These are phyloP conservation scores for Penicillium sp. DNA, from an alignment of 2,329 filamentous ascomycete genomes.

Conservation along the genomic window DNA sequence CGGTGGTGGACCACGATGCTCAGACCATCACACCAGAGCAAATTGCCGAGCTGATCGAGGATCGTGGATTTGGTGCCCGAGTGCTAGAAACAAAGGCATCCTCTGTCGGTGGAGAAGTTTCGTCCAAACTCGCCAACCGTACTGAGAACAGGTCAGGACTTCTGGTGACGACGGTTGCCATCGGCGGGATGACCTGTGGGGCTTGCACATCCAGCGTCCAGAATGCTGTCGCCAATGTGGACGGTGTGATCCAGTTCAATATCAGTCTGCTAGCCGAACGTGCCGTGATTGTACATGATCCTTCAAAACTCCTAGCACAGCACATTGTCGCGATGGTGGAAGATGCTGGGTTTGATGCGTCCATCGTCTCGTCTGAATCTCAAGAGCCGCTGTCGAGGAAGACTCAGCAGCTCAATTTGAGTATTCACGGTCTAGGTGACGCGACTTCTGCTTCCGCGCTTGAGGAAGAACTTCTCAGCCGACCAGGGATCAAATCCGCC, in stretches of 20 bases:
- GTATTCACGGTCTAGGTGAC: slow-evolving; percentile 77
- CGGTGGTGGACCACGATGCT: slow-evolving; percentile 79
- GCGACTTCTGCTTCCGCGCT: slow-evolving; percentile 71
- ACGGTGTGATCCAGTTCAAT: slow-evolving; percentile 85
- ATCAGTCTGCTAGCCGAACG: slow-evolving; percentile 92
- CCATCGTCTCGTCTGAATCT: slow-evolving; percentile 73
- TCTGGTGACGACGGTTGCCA: slow-evolving; percentile 78
- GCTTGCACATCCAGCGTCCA: slow-evolving; percentile 94
- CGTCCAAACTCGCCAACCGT: slow-evolving; percentile 38
- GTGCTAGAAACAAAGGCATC: slow-evolving; percentile 67
- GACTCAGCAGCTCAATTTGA: slow-evolving; percentile 71
- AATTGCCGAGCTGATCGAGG: slow-evolving; percentile 62
- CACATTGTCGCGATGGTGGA: slow-evolving; percentile 83
- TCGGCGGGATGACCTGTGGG: slow-evolving; percentile 97
- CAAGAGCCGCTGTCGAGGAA: slow-evolving; percentile 59
- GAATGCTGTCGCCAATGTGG: slow-evolving; percentile 72
- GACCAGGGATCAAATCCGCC: slow-evolving; percentile 73
- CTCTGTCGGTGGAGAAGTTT: slow-evolving; percentile 32
- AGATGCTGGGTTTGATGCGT: slow-evolving; percentile 84
- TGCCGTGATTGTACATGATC: slow-evolving; percentile 83
- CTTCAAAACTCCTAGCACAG: slow-evolving; percentile 67
- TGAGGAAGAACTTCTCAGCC: slow-evolving; percentile 65
- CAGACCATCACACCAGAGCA: slow-evolving; percentile 54
- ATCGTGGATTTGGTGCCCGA: slow-evolving; percentile 76
- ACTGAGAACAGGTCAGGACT: slow-evolving; percentile 38